These are phyloP conservation scores for Neonectria faginata DNA, from an alignment of 2,329 filamentous ascomycete species.

Conservation along the genomic window DNA sequence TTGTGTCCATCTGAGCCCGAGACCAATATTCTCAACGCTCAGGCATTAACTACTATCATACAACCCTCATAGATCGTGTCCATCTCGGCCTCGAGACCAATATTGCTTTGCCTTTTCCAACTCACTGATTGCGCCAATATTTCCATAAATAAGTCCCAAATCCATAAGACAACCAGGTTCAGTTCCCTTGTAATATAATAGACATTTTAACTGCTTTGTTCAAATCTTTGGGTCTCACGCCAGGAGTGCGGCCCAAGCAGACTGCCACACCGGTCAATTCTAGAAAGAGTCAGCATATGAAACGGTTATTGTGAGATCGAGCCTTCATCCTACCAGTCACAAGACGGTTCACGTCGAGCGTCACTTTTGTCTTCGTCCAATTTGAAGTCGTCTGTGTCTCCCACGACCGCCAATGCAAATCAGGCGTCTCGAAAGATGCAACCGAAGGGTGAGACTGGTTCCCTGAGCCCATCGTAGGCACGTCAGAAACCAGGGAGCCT, in stretches of 20 bases:
- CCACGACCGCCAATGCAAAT: slow-evolving; percentile 35
- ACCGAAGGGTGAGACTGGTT: slow-evolving; percentile 19
- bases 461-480: slow-evolving; percentile 19
- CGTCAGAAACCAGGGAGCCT: slow-evolving; percentile 21
- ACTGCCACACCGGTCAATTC: slow-evolving; percentile 53
- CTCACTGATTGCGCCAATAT: neutral
- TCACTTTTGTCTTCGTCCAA: slow-evolving; percentile 50
- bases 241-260: slow-evolving; percentile 55
- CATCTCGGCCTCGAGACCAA: neutral
- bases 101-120: neutral
- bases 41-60: neutral
- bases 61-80: neutral
- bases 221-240: slow-evolving; percentile 54
- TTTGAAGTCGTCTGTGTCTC: slow-evolving; percentile 20
- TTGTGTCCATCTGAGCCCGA: neutral
- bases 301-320: neutral
- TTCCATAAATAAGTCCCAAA: neutral
- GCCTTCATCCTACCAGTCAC: slow-evolving; percentile 48
- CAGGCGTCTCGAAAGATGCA: slow-evolving; percentile 27
- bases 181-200: slow-evolving; percentile 29
- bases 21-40: neutral
- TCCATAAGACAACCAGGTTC: too few species aligned
- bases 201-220: slow-evolving; percentile 45
- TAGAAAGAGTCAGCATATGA: slow-evolving; percentile 35
- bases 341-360: slow-evolving; percentile 51